phyloP scores from a whole-genome alignment of 768 basidiomycete species.

The Paxillus ammoniavirescens region DNA sequence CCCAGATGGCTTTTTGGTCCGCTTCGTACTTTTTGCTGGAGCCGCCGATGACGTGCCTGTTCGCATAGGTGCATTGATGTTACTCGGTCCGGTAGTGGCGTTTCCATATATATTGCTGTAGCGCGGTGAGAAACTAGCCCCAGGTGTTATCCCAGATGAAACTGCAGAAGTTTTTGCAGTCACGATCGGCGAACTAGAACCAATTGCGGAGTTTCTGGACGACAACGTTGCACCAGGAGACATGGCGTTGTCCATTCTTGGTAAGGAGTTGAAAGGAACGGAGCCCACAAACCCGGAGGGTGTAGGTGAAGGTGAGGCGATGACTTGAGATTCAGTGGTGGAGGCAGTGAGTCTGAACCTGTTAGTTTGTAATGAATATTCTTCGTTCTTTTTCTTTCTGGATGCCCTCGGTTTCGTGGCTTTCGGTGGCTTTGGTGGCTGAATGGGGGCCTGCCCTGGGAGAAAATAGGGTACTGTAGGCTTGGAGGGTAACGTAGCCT shows the following conservation, averaged over 20 bases:
- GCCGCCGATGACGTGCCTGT: neutral
- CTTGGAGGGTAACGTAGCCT: conserved; percentile 22
- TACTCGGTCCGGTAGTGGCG: conserved; percentile 1
- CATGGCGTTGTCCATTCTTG: conserved; percentile 24
- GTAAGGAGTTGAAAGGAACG: conserved; percentile 41
- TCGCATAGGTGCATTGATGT: neutral
- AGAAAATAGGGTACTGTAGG: conserved; percentile 39
- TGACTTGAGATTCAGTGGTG: conserved; percentile 27
- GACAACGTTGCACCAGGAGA: conserved; percentile 2
- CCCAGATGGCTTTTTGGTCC: conserved; percentile 14
- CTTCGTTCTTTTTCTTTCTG: conserved; percentile 33
- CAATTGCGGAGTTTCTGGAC: conserved; percentile 4
- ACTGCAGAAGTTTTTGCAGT: neutral
- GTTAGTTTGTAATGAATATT: conserved; percentile 45
- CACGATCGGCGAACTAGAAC: neutral
- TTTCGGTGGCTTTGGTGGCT: conserved; percentile 23
- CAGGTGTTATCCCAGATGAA: conserved; percentile 4
- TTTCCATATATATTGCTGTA: conserved; percentile 4
- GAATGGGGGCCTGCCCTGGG: conserved; percentile 47
- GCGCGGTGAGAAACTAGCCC: neutral
- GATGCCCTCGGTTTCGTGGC: conserved; percentile 24
- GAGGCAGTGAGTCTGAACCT: conserved; percentile 43
- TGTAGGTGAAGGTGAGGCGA: conserved; percentile 17
- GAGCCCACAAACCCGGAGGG: conserved; percentile 36
- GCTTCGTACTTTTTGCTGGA: neutral